Evolutionary conservation across 495 filamentous ascomycete species (phyloP), one percentile per base, ranked within the genome.

Genomic region (Thozetella sp.): DNA sequence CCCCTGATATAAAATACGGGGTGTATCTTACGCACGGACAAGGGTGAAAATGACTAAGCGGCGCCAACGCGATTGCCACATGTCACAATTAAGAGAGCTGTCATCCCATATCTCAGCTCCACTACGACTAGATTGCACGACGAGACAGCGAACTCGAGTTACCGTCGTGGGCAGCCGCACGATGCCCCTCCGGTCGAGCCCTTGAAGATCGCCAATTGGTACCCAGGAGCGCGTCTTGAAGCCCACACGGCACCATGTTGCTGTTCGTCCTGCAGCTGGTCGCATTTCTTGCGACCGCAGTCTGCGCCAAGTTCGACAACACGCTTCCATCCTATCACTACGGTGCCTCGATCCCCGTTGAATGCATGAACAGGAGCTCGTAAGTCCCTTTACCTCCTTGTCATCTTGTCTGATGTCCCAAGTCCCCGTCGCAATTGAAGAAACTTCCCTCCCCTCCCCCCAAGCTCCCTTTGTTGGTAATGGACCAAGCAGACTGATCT

Each of bases 351-450:
- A 80, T 83, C 34, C 62, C 60, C 22, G 75, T 83, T 26, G 76
- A 82, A 59, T 86, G 83, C 70, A 82, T 86, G 72, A 83, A 84
- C 61, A 75, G 83, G 25, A 82, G 78, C 67, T 75, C 78, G 83
- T 86, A 58, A 65, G 82, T 63, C 11, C 27, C 27, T 51, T 22
- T 48, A 54, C 10, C 17, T 50, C 54, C 13, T 55, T 22, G 22
- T 52, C 30, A 46, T 45, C 45, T 57, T 37, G 6, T 6, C 30
- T 37, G 30, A 6, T 15, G 30, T 15, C 6, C 30, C 6, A 37
- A 37, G 6, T 37, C 30, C 30, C 30, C 30, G 6, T 37, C 51
- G 51, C 46, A 26, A 45, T 19, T 50, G 25, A n/a, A 43, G 9
- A 37, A 20, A 23, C 20, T 9, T 25, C n/a, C 30, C 30, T 15